phyloP scores from a whole-genome alignment of 148 eudicot species.

The Chenopodium formosanum region DNA sequence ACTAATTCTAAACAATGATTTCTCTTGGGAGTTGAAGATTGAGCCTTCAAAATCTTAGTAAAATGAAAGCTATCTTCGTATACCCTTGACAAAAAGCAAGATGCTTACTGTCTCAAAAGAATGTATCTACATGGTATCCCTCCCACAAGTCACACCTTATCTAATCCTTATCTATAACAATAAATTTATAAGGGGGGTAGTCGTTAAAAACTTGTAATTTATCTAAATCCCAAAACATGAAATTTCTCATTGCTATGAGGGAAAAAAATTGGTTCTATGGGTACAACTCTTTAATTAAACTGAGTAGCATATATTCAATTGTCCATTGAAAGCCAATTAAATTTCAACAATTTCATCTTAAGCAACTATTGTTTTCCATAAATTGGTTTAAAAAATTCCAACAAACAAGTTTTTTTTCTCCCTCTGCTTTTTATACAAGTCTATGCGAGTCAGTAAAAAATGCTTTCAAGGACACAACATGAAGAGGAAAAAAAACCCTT shows the following conservation, averaged over 20 bases:
- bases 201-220: neutral
- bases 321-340: neutral
- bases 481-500: neutral
- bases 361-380: neutral
- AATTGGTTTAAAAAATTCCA: neutral
- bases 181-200: too few species aligned
- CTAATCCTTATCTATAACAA: too few species aligned
- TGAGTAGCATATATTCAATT: neutral
- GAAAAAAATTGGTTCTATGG: neutral
- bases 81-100: neutral
- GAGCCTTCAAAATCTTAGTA: neutral
- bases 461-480: neutral
- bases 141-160: neutral
- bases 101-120: neutral
- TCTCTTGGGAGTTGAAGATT: neutral
- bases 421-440: neutral
- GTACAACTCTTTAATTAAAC: neutral
- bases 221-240: neutral
- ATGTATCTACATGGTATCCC: neutral
- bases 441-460: neutral
- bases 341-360: neutral
- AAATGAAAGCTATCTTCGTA: neutral
- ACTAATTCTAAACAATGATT: neutral
- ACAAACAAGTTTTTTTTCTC: neutral
- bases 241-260: too few species aligned